These are phyloP conservation scores for Silene conica DNA, from an alignment of 148 eudicot species.

Conservation along the genomic window DNA sequence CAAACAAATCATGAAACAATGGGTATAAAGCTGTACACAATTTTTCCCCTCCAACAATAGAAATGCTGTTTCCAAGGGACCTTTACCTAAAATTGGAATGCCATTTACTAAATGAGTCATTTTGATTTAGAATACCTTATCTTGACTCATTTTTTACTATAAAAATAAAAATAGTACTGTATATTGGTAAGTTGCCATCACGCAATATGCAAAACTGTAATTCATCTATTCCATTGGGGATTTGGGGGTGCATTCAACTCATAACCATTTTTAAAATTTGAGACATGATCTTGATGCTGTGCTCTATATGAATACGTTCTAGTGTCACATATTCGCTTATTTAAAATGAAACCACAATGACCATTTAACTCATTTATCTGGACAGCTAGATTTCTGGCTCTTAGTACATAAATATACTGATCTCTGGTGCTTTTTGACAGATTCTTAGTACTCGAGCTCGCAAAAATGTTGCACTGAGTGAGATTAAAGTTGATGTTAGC, in stretches of 20 bases:
- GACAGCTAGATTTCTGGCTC: not conserved
- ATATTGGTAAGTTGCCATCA: not conserved
- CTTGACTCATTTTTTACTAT: not conserved
- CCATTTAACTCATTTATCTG: not conserved
- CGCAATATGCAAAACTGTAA: slow-evolving; percentile 1
- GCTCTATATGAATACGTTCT: not conserved
- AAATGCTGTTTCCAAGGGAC: slow-evolving; percentile 3
- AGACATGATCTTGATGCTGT: not conserved
- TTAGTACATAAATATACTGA: not conserved
- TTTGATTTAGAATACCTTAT: not conserved
- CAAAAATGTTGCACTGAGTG: slow-evolving; percentile 77
- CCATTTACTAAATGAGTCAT: not conserved
- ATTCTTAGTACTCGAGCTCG: slow-evolving; percentile 89
- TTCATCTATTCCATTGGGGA: not conserved
- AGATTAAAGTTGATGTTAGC: slow-evolving; percentile 87
- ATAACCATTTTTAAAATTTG: not conserved
- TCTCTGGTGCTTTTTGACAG: slow-evolving; percentile 29
- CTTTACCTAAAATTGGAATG: not conserved
- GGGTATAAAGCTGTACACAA: not conserved
- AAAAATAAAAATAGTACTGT: not conserved
- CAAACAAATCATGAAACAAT: not conserved
- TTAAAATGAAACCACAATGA: not conserved
- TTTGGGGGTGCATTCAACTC: not conserved
- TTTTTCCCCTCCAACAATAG: not conserved
- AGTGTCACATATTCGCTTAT: not conserved